Evolutionary conservation across 139 green algal genomes (phyloP).

Genomic region (Edaphochlamys debaryana): DNA sequence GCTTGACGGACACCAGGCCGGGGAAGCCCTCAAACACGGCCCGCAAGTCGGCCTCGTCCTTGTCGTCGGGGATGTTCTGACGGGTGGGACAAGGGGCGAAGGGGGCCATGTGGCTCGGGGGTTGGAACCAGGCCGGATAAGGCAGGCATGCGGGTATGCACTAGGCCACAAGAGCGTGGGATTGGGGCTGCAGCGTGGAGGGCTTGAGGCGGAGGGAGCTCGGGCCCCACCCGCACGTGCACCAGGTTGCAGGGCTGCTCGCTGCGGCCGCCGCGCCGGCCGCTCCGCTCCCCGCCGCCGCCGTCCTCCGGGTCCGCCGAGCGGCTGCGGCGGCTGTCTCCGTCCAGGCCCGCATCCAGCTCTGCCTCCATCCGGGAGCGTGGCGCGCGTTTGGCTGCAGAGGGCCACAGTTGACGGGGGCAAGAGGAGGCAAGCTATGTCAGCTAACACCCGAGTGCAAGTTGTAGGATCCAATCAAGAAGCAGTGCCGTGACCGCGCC

Average conservation of each 20-base stretch:
- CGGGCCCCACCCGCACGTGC: slow-evolving; percentile 31
- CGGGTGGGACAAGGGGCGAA: not conserved
- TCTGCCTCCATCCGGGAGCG: not conserved
- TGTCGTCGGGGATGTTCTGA: slow-evolving; percentile 42
- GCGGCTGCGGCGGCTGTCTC: not conserved
- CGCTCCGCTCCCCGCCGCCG: not conserved
- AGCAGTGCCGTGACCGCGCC: too few relatives aligned
- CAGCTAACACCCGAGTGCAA: too few relatives aligned
- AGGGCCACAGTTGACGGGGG: not conserved
- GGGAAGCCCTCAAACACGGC: slow-evolving; percentile 48
- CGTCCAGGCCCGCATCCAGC: not conserved
- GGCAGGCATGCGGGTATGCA: too few relatives aligned
- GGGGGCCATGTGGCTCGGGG: too few relatives aligned
- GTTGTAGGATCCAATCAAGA: too few relatives aligned
- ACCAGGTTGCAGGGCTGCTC: slow-evolving; percentile 17
- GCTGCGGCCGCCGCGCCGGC: not conserved
- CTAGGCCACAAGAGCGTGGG: too few relatives aligned
- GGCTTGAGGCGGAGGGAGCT: too few relatives aligned
- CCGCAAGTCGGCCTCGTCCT: slow-evolving; percentile 28
- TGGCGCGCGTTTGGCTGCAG: not conserved
- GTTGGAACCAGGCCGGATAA: too few relatives aligned
- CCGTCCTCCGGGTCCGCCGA: slow-evolving; percentile 8
- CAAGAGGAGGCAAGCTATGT: too few relatives aligned
- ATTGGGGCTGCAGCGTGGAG: too few relatives aligned
- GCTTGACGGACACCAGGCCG: slow-evolving; percentile 56